These are phyloP conservation scores for Suhomyces terraborum DNA, from an alignment of 1,139 yeast species.

Conservation along the genomic window DNA sequence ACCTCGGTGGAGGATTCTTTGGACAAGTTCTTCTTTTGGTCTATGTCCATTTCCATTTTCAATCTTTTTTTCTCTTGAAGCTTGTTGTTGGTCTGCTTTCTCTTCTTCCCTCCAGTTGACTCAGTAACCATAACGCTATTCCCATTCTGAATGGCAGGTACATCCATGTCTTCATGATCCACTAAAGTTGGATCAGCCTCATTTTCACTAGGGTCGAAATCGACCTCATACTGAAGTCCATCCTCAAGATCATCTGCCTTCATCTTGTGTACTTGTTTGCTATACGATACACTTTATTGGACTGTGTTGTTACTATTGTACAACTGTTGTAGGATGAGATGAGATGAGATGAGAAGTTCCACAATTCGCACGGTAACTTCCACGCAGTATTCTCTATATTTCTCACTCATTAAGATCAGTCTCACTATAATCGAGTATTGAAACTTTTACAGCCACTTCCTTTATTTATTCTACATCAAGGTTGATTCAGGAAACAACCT, in stretches of 20 bases:
- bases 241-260: constrained; percentile 64
- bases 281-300: too few species aligned
- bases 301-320: too few species aligned
- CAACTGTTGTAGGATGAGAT: constrained; percentile 12
- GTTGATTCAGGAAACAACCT: not conserved
- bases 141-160: too few species aligned
- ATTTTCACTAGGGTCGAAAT: constrained; percentile 21
- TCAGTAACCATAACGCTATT: constrained; percentile 16
- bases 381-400: too few species aligned
- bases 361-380: constrained; percentile 1
- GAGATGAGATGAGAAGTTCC: constrained; percentile 10
- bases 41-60: constrained; percentile 60
- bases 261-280: too few species aligned
- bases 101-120: constrained; percentile 26
- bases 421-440: not conserved
- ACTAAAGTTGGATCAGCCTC: constrained; percentile 7
- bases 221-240: constrained; percentile 60
- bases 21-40: constrained; percentile 53
- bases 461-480: not conserved
- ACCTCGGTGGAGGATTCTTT: constrained; percentile 49
- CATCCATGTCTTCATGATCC: constrained; percentile 7
- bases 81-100: constrained; percentile 35
- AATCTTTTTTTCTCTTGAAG: constrained; percentile 54
- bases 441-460: not conserved
- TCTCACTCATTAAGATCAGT: too few species aligned